A percentile compares a stretch with the other conserved stretches of the same genome.
phyloP scores from a whole-genome alignment of 2,329 filamentous ascomycete species.

The Elsinoe perseae region DNA sequence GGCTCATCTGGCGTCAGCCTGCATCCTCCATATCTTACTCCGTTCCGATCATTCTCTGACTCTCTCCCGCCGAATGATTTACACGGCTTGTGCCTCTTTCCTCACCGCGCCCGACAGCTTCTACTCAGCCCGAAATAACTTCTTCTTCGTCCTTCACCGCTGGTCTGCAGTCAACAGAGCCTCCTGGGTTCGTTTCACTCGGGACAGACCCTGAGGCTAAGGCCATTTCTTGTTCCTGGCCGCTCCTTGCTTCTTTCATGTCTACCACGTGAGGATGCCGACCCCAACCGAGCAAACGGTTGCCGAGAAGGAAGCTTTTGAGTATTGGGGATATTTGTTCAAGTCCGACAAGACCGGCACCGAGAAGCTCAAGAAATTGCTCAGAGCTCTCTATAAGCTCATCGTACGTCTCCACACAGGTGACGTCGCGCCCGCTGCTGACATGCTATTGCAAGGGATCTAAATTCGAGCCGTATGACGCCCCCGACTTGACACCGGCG shows the following conservation, averaged over 20 bases:
- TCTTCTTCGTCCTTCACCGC: constrained; percentile 7
- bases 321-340: constrained; percentile 47
- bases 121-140: neutral
- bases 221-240: neutral
- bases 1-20: constrained; percentile 5
- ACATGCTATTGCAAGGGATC: constrained; percentile 9
- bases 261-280: constrained; percentile 8
- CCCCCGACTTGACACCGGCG: constrained; percentile 40
- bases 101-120: too few species aligned
- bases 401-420: constrained; percentile 32
- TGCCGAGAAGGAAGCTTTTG: constrained; percentile 36
- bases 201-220: neutral
- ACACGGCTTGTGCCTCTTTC: constrained; percentile 2
- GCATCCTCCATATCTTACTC: neutral
- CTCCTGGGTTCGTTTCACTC: constrained; percentile 1
- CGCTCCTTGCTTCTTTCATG: neutral
- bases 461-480: constrained; percentile 36
- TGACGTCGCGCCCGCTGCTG: constrained; percentile 2
- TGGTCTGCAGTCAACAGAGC: constrained; percentile 14
- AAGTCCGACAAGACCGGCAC: constrained; percentile 46
- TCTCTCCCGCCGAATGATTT: constrained; percentile 5
- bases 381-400: constrained; percentile 40
- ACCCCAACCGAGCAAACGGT: constrained; percentile 21
- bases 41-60: neutral
- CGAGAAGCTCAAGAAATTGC: constrained; percentile 38